Base-by-base conservation (phyloP, 495 filamentous ascomycete species). In the Xylaria flabelliformis region DNA sequence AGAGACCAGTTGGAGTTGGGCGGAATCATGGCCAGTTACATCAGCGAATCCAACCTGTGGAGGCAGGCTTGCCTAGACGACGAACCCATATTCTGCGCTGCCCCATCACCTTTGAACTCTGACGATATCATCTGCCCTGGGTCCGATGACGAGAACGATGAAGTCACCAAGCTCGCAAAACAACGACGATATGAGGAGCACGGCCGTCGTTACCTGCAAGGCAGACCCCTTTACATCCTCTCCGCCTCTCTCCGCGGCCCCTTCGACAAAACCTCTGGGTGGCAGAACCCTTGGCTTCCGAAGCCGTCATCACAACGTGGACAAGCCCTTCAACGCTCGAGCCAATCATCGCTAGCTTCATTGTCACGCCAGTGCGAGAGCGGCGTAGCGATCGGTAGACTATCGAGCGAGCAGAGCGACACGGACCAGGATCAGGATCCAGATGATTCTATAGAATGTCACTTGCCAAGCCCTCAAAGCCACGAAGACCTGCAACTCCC, bases 271-370 rank as follows among this genome's bases (percentile, higher is more conserved):
- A 68, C 78, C 8, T 80, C 83, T 0, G 85, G 83, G 36, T 93
- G 91, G 91, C 72, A 74, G 32, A 93, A 93, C 73, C 91, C 91
- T 0, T 93, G 90, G 91, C 79, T 79, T 39, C 74, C 76, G n/a
- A 78, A 79, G 42, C 64, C 71, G 17, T 61, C 74, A 17, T 29
- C 72, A 9, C 26, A 58, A 24, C 55, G 71, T 41, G 41, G 62
- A 67, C 12, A 80, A 77, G 34, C 44, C 36, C 51, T 56, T 0
- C 58, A 74, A 42, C 29, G 61, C 44, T 4, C 32, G 26, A 19
- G 19, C 9, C 29, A 7, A 4, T 44, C 42, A 34, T 8, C 34
- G 21, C 9, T 19, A 0, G 44, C 41, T 34, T 32, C 58, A 21
- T 63, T 29, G 9, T 46, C 29, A 29, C 19, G 34, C 56, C 41